Evolutionary conservation across 2,329 filamentous ascomycete species (phyloP), one percentile per base, ranked within the genome.

Genomic region (Colletotrichum sublineola): DNA sequence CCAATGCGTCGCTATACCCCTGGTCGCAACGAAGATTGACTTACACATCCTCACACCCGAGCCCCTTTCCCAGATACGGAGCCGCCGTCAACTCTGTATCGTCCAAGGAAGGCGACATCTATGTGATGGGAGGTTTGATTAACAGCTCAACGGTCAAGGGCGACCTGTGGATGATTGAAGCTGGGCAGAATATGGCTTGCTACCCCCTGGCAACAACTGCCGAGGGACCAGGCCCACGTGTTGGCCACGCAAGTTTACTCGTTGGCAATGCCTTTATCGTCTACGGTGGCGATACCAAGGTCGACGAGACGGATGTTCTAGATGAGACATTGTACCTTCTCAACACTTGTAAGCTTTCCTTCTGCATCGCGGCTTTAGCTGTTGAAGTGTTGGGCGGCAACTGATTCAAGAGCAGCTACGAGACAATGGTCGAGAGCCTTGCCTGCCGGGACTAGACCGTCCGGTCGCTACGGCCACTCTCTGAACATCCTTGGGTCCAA

Each of bases 211-310:
- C 93, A 14, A 98, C 96, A 0, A 96, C 95, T 0, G 93, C 95
- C 29, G 96, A 99, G 82, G 96, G 96, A 0, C 97, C 96, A 1
- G 95, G 96, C 5, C 96, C 97, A 1, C 90, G 96, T 84, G 96
- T 99, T 64, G 96, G 96, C 4, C 96, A 99, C 84, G 89, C 96
- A 29, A 97, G 95, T 85, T 86, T 99, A 78, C 87, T 99, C 20
- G 96, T 99, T 66, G 97, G 97, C 70, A 99, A 99, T 82, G 96
- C 96, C 0, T 99, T 98, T 81, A 99, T 99, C 77, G 96, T 99
- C 15, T 99, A 98, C 79, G 97, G 96, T 62, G 96, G 96, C 79
- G 97, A 99, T 81, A 99, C 96, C 63, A 99, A 99, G 83, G 93
- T 97, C 80, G 95, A 98, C 67, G 96, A 98, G 79, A 90, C 91